Conservation (phyloP, 2,329 filamentous ascomycete species). For the Onygenales sp. region DNA sequence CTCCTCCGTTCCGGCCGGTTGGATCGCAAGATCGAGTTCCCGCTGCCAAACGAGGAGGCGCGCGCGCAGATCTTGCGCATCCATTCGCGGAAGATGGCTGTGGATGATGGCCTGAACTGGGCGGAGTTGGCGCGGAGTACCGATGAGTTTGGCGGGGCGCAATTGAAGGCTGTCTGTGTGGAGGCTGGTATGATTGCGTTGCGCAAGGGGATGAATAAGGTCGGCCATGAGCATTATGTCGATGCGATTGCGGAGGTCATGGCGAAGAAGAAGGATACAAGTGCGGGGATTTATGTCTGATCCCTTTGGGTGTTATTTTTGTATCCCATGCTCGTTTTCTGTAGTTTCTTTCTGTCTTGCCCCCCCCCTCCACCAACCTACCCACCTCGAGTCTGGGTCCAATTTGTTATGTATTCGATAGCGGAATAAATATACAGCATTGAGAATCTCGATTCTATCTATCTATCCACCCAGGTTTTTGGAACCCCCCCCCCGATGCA, state of each 20-base stretch:
- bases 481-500: no score
- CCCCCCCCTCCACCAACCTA: background rate
- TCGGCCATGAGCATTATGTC: conserved; percentile 96
- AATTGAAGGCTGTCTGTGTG: conserved; percentile 96
- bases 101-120: conserved; percentile 91
- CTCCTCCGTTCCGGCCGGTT: conserved; percentile 84
- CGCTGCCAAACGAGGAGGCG: conserved; percentile 93
- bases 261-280: conserved; percentile 76
- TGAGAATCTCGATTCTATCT: background rate
- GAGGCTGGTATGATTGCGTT: conserved; percentile 99
- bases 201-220: conserved; percentile 88
- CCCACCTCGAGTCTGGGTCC: conserved; percentile 8
- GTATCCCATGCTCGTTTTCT: background rate
- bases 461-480: no score
- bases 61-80: conserved; percentile 95
- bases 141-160: conserved; percentile 95
- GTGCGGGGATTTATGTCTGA: conserved; percentile 36
- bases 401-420: conserved; percentile 11
- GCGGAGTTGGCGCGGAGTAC: conserved; percentile 89
- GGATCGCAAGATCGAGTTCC: conserved; percentile 97
- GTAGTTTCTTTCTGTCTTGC: background rate
- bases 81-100: conserved; percentile 96
- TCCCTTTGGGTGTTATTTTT: background rate
- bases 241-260: conserved; percentile 94
- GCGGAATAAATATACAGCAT: conserved; percentile 9